phyloP scores from a whole-genome alignment of 805 yeast genomes.

The Schizosaccharomyces pombe region DNA sequence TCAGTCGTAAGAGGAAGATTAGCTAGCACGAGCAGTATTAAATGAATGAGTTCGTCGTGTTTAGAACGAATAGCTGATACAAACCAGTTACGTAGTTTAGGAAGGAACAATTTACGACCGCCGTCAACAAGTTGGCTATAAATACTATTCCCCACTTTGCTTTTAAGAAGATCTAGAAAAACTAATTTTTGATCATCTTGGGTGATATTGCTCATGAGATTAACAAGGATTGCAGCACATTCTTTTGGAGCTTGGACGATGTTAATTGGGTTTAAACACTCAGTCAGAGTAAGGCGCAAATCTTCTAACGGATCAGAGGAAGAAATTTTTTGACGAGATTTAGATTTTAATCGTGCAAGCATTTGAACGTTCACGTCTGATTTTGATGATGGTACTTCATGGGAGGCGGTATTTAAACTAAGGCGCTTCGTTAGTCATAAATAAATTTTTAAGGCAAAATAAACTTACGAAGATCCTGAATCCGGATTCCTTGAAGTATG shows the following conservation, averaged over 20 bases:
- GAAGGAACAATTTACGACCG: neutral
- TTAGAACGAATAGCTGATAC: slow-evolving; percentile 3
- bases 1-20: neutral
- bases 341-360: neutral
- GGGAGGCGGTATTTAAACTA: too few relatives aligned
- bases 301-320: neutral
- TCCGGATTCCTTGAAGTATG: too few relatives aligned
- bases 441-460: too few relatives aligned
- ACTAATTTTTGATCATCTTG: neutral
- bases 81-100: slow-evolving; percentile 2
- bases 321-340: neutral
- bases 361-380: neutral
- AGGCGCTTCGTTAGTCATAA: too few relatives aligned
- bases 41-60: neutral
- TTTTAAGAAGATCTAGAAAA: neutral
- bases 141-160: neutral
- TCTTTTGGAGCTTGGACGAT: neutral
- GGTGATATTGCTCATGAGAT: neutral
- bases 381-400: neutral
- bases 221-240: neutral
- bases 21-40: neutral
- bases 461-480: too few relatives aligned
- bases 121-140: neutral
- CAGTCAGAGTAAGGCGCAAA: neutral
- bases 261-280: neutral